Base-by-base conservation (phyloP, 2,329 filamentous ascomycete species). In the Aspergillus sp. region DNA sequence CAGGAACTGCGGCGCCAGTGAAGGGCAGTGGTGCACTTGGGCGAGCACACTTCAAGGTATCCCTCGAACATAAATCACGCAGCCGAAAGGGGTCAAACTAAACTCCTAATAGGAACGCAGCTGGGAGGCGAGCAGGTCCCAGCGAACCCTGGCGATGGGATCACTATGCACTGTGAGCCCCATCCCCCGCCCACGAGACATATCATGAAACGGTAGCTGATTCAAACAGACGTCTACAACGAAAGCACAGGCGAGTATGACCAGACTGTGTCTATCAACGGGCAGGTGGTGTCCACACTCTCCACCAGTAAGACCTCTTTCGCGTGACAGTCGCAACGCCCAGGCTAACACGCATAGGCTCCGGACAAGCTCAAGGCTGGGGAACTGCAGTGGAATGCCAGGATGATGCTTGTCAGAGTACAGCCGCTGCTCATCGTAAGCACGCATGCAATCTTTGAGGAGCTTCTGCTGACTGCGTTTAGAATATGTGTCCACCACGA, bases 301-400 rank as follows among this genome's bases (percentile, higher is more conserved):
- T 75, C 72, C 0, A 73, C 72, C 4, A 65, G 69, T 69, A 58
- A 51, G 68, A 4, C 6, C 25, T 52, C 15, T 19, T 8, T 17
- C 8, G 38, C 7, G n/a, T 19, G 8, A 46, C 4, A 38, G 41
- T 19, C 0, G 17, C 1, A n/a, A 13, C 28, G 19, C 4, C 7
- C 13, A 19, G 23, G 55, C 57, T 61, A 25, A 64, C n/a, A 11
- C 3, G 4, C 0, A 1, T 22, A 69, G 70, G 56, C 15, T 74
- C 71, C 25, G 73, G 73, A 1, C 48, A 73, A 8, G 73, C 73
- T 6, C 66, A 74, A 49, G 73, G 72, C 19, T 76, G 70, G 68
- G 73, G 72, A 15, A 74, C 73, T 0, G 73, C 73, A 9, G 71
- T 73, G 2, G 73, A 75, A 51, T 74, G 72, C 54, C 71, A 74